Evolutionary conservation across 768 basidiomycete genomes (phyloP).

Genomic region (Pilatotrama ljubarskyi): DNA sequence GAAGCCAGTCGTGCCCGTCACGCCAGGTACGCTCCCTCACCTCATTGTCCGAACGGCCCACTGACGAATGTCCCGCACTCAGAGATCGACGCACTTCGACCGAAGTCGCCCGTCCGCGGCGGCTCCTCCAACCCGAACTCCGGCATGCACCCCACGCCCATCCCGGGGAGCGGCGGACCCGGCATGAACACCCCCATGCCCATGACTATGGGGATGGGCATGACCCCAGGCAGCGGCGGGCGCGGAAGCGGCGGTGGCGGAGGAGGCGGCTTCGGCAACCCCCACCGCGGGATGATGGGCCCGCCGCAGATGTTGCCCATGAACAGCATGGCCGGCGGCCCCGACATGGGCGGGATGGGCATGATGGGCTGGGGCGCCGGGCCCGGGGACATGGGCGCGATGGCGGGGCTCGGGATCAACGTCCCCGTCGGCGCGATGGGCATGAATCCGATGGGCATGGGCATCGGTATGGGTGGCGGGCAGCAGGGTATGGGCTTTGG

Average conservation of each 20-base stretch:
- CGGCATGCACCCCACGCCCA: slow-evolving; percentile 22
- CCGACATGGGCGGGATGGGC: slow-evolving; percentile 31
- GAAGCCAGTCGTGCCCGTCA: slow-evolving; percentile 68
- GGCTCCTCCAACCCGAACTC: slow-evolving; percentile 30
- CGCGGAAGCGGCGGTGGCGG: slow-evolving; percentile 4
- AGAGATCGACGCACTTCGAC: slow-evolving; percentile 83
- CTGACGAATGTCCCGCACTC: slow-evolving; percentile 21
- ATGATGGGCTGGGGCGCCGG: slow-evolving; percentile 19
- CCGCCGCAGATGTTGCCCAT: slow-evolving; percentile 43
- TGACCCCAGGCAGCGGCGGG: slow-evolving; percentile 17
- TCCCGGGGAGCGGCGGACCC: slow-evolving; percentile 12
- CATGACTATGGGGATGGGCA: slow-evolving; percentile 20
- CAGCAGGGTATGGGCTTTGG: slow-evolving; percentile 21
- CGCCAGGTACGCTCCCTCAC: slow-evolving; percentile 39
- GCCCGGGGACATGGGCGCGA: slow-evolving; percentile 20
- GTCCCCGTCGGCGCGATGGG: slow-evolving; percentile 1
- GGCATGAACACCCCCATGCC: slow-evolving; percentile 33
- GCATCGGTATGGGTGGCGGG: slow-evolving; percentile 36
- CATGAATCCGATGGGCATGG: slow-evolving; percentile 14
- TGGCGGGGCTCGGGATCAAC: slow-evolving; percentile 13
- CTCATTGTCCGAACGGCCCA: slow-evolving; percentile 9
- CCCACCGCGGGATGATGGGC: slow-evolving; percentile 32
- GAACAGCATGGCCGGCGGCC: slow-evolving; percentile 30
- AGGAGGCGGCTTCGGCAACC: slow-evolving; percentile 19
- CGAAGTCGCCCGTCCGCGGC: slow-evolving; percentile 75